Percentiles rank a stretch among this genome's conserved stretches.
phyloP scores from a whole-genome alignment of 495 filamentous ascomycete genomes.

The Aspergillus heteromorphus region DNA sequence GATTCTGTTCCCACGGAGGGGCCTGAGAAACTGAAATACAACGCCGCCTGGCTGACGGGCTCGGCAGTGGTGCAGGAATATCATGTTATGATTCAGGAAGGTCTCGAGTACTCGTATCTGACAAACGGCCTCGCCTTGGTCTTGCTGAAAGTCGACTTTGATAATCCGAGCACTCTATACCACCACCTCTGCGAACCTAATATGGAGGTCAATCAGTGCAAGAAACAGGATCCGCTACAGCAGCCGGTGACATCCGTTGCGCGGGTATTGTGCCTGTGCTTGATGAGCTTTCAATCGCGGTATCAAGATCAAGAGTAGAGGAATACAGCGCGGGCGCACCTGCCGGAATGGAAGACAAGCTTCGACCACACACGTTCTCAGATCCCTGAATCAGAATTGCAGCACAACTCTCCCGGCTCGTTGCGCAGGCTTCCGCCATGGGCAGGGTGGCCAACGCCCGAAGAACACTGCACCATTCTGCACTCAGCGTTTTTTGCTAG shows the following conservation, averaged over 20 bases:
- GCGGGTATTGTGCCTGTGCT: slow-evolving; percentile 19
- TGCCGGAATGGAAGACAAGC: slow-evolving; percentile 18
- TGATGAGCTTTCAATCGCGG: slow-evolving; percentile 21
- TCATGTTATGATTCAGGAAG: slow-evolving; percentile 25
- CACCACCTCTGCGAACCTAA: slow-evolving; percentile 32
- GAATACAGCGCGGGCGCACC: slow-evolving; percentile 10
- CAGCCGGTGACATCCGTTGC: slow-evolving; percentile 14
- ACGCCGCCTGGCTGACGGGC: slow-evolving; percentile 10
- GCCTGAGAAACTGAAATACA: slow-evolving; percentile 20
- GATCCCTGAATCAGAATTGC: slow-evolving; percentile 12
- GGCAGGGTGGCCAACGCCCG: neutral
- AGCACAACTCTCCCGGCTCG: slow-evolving; percentile 7
- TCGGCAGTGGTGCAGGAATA: slow-evolving; percentile 19
- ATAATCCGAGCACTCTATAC: slow-evolving; percentile 31
- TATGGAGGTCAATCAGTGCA: slow-evolving; percentile 20
- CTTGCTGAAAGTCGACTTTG: slow-evolving; percentile 25
- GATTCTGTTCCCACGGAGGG: slow-evolving; percentile 12
- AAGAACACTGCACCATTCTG: neutral
- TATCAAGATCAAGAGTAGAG: slow-evolving; percentile 26
- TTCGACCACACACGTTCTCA: slow-evolving; percentile 19
- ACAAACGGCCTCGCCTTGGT: slow-evolving; percentile 25
- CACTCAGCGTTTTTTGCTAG: neutral
- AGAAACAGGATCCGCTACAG: neutral
- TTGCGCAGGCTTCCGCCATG: no score
- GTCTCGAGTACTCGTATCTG: slow-evolving; percentile 23